These are phyloP conservation scores for Zygosaccharomyces pseudobailii DNA, from an alignment of 1,139 yeast species.

Conservation along the genomic window DNA sequence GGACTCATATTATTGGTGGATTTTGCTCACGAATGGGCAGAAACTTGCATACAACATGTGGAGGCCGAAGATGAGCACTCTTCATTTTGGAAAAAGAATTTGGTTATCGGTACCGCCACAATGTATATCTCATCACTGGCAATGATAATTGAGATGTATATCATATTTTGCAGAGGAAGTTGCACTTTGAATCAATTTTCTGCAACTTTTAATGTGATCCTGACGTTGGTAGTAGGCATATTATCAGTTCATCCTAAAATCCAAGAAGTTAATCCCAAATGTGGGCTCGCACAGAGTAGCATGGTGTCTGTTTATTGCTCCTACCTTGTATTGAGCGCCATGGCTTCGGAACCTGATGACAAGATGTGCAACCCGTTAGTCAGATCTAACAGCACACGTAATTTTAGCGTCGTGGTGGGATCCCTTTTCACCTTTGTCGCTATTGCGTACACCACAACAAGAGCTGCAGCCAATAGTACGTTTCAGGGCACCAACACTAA, in stretches of 20 bases:
- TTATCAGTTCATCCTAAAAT: slow-evolving; percentile 76
- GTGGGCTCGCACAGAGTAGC: slow-evolving; percentile 94
- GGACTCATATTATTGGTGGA: slow-evolving; percentile 89
- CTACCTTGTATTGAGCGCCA: slow-evolving; percentile 87
- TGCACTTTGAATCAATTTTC: slow-evolving; percentile 92
- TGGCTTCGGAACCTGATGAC: slow-evolving; percentile 96
- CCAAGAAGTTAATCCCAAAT: slow-evolving; percentile 90
- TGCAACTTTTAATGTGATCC: slow-evolving; percentile 66
- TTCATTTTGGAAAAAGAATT: slow-evolving; percentile 68
- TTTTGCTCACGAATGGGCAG: slow-evolving; percentile 99
- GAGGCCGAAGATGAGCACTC: slow-evolving; percentile 75
- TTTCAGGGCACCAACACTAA: slow-evolving; percentile 37
- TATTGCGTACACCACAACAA: slow-evolving; percentile 92
- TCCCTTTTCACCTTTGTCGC: slow-evolving; percentile 93
- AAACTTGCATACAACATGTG: slow-evolving; percentile 84
- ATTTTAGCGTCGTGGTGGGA: slow-evolving; percentile 82
- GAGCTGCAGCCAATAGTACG: slow-evolving; percentile 85
- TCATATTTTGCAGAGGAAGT: slow-evolving; percentile 76
- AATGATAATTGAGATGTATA: slow-evolving; percentile 74
- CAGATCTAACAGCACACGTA: slow-evolving; percentile 84
- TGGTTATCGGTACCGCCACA: slow-evolving; percentile 78
- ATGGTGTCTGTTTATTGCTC: slow-evolving; percentile 95
- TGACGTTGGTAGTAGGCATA: slow-evolving; percentile 58
- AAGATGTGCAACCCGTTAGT: slow-evolving; percentile 84
- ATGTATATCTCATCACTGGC: slow-evolving; percentile 76